Evolutionary conservation across 2,329 filamentous ascomycete genomes (phyloP), one percentile per base, ranked within the genome.

Genomic region (Eurotiales sp.): DNA sequence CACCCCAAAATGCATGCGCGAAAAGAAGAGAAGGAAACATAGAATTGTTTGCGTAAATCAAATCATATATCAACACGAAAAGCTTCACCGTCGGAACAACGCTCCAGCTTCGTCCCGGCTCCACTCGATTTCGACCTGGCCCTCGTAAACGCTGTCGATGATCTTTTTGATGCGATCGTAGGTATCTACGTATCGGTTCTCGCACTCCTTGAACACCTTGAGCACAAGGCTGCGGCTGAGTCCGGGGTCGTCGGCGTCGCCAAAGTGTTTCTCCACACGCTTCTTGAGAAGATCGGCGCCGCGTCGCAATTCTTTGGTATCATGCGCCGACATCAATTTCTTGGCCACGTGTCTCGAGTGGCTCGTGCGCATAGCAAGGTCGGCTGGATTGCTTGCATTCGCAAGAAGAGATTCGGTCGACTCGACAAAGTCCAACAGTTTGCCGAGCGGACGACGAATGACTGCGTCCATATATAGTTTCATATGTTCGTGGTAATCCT

Each of bases 221-320:
- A 70, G 68, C 21, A 85, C 80, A 46, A 86, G 63, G 47, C 74
- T 77, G 7, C 78, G 71, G 60, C 82, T 86, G 49, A 86, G 74
- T 19, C 75, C 80, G 50, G 84, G 82, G 56, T 91, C 87, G 59
- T 95, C 90, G 4, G 85, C 87, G 59, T 95, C 90, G 39, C 90
- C 90, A 76, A 97, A 97, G 70, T 97, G 92, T 74, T 97, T 99
- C 72, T 97, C 92, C 1, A 97, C 88, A 45, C 92, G 82, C 74
- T 95, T 96, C 63, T 86, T 86, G 59, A 97, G 77, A 49, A 88
- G 82, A 62, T 96, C 90, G 59, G 96, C 86, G n/a, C 92, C 91
- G 65, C 91, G 90, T 57, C 87, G 82, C 39, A 96, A 81, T 70
- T 96, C 90, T 66, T 88, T 91, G 17, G 78, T 77, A 68, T 97